Evolutionary conservation across 2,329 filamentous ascomycete genomes (phyloP), one percentile per base, ranked within the genome.

Genomic region (Aspergillus pseudoterreus): DNA sequence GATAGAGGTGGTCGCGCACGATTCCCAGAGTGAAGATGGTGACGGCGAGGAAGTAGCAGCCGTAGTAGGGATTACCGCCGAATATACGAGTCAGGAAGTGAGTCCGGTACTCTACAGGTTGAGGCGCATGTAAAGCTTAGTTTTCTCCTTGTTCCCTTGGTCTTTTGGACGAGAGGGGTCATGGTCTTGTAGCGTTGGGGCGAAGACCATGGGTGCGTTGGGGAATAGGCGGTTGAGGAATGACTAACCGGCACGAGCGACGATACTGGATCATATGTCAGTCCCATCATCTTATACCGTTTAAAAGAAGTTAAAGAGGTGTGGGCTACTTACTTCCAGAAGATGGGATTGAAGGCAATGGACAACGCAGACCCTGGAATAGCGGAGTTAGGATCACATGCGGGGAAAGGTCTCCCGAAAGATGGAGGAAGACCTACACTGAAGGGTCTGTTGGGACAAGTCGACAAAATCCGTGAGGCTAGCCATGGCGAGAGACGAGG

Each of bases 261-360:
- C 85, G 64, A 91, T 88, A 71, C 90, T 95, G 46, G 27, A 24
- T 14, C 35, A n/a, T 8, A 11, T 22, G 42, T 27, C 42, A 44
- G 21, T 27, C 19, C 17, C 21, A 10, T 11, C 9, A 14, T 21
- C 12, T n/a, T 15, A 21, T 17, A 22, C 17, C 10, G 17, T 21
- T 43, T 12, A 12, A 44, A n/a, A n/a, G 21, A 10, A 35, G n/a
- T 11, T 11, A 45, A 27, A 32, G 27, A 17, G 9, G 5, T 3
- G 10, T 4, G 42, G 55, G 38, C 9, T 39, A 48, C 89, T 79
- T 81, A 96, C 92, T 99, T 99, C 94, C 94, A 99, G 74, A 96
- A 97, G n/a, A 94, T 86, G 19, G 94, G 94, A 74, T 99, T 99
- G 75, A 99, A 97, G 45, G 86, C 81, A 74, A 99, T 95, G 48